Percentiles rank a stretch among this genome's conserved stretches.
Evolutionary conservation across 2,329 filamentous ascomycete species (phyloP).

Genomic region (Aureobasidium sp.): DNA sequence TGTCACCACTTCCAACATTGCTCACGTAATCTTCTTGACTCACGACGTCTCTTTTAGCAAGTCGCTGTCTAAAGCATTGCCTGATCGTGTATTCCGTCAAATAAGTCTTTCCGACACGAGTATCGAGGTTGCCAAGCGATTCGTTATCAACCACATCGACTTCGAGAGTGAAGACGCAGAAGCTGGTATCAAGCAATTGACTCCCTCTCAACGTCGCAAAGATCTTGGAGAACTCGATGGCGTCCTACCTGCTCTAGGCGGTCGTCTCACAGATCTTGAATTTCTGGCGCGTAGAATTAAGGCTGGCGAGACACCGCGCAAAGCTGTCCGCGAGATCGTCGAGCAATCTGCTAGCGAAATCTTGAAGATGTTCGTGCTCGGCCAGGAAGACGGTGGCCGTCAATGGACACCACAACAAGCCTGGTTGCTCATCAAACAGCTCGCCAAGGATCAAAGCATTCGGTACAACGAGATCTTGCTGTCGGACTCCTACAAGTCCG

Average conservation of each 20-base stretch:
- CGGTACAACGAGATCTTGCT: constrained; percentile 82
- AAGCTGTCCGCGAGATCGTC: constrained; percentile 81
- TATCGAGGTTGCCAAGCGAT: constrained; percentile 74
- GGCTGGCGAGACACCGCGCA: constrained; percentile 70
- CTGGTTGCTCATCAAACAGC: constrained; percentile 75
- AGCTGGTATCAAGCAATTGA: constrained; percentile 34
- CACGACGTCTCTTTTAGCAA: constrained; percentile 85
- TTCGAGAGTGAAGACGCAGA: constrained; percentile 34
- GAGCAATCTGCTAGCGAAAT: constrained; percentile 84
- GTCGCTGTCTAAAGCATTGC: constrained; percentile 74
- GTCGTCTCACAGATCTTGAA: constrained; percentile 90
- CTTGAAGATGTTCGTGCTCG: constrained; percentile 80
- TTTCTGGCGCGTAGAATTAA: constrained; percentile 86
- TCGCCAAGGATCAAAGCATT: constrained; percentile 60
- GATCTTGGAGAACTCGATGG: constrained; percentile 67
- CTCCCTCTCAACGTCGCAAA: constrained; percentile 39
- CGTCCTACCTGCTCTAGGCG: constrained; percentile 75
- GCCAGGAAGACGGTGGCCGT: constrained; percentile 47
- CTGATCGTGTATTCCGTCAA: constrained; percentile 82
- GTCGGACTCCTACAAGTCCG: constrained; percentile 61
- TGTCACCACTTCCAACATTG: constrained; percentile 77
- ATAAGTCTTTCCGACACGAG: constrained; percentile 80
- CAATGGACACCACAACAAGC: constrained; percentile 80
- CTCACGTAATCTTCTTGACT: constrained; percentile 90
- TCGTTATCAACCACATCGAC: constrained; percentile 75